Conservation (phyloP, 768 basidiomycete species). For the Thelephora ganbajun region DNA sequence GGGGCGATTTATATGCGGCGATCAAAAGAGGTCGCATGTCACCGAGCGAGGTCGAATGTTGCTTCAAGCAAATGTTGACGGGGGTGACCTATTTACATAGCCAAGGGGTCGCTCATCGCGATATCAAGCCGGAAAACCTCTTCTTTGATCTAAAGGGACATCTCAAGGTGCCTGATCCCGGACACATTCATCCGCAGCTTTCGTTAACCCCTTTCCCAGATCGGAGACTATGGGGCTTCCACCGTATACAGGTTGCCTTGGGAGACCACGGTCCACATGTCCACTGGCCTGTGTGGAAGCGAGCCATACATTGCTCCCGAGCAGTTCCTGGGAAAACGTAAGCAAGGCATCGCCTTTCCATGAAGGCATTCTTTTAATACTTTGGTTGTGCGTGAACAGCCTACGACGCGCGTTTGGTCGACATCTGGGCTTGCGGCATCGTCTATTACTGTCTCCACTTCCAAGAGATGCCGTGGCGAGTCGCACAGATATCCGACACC, state of each 20-base stretch:
- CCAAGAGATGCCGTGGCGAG: slow-evolving; percentile 96
- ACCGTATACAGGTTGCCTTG: slow-evolving; percentile 98
- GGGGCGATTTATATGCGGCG: slow-evolving; percentile 94
- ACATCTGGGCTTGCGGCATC: slow-evolving; percentile 94
- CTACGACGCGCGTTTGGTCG: slow-evolving; percentile 93
- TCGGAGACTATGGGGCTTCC: slow-evolving; percentile 96
- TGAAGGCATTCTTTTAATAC: slow-evolving; percentile 25
- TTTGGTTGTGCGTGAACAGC: slow-evolving; percentile 34
- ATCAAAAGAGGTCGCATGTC: slow-evolving; percentile 97
- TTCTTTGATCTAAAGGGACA: slow-evolving; percentile 89
- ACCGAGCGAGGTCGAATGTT: slow-evolving; percentile 87
- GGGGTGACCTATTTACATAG: slow-evolving; percentile 87
- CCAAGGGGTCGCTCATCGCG: slow-evolving; percentile 95
- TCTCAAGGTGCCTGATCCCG: slow-evolving; percentile 55
- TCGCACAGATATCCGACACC: slow-evolving; percentile 70
- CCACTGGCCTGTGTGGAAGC: slow-evolving; percentile 91
- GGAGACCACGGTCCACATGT: slow-evolving; percentile 95
- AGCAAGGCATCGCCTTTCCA: slow-evolving; percentile 27
- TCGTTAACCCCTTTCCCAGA: slow-evolving; percentile 31
- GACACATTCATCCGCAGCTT: slow-evolving; percentile 5
- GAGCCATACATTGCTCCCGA: slow-evolving; percentile 99
- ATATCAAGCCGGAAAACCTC: slow-evolving; percentile 96
- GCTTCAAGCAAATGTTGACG: slow-evolving; percentile 89
- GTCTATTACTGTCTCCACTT: slow-evolving; percentile 99
- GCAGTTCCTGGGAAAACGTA: slow-evolving; percentile 93